Percentiles rank a stretch among this genome's conserved stretches.
phyloP scores from a whole-genome alignment of 352 stramenopile species.

The Hyaloperonospora arabidopsidis region DNA sequence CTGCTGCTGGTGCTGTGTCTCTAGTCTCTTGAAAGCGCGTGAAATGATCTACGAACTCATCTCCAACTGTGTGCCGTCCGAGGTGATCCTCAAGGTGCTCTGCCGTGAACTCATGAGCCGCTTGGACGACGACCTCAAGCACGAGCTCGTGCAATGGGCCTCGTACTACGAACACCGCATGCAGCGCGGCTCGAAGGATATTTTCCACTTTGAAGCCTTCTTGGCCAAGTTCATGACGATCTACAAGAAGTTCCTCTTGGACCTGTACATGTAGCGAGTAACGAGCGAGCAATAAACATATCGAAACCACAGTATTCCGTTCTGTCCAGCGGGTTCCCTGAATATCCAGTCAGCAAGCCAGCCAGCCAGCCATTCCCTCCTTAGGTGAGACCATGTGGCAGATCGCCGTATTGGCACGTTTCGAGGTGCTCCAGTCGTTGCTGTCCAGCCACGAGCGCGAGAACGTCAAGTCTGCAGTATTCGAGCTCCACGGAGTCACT shows the following conservation, averaged over 20 bases:
- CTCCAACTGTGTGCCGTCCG: conserved; percentile 96
- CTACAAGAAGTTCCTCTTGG: conserved; percentile 98
- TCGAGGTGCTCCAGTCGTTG: conserved; percentile 34
- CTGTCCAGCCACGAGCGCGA: conserved; percentile 25
- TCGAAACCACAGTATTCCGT: conserved; percentile 1
- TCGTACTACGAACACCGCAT: conserved; percentile 93
- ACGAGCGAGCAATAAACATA: conserved; percentile 9
- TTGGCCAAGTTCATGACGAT: conserved; percentile 88
- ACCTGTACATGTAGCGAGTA: conserved; percentile 76
- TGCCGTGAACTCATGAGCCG: conserved; percentile 89
- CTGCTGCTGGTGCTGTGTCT: conserved; percentile 3
- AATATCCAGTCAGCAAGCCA: conserved; percentile 17
- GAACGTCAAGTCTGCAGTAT: conserved; percentile 22
- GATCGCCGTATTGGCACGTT: conserved; percentile 31
- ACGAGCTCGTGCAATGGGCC: conserved; percentile 88
- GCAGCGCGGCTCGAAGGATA: conserved; percentile 94
- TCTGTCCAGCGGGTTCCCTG: conserved; percentile 1
- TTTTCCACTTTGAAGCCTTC: conserved; percentile 99
- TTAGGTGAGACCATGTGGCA: conserved; percentile 27
- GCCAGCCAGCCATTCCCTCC: conserved; percentile 7
- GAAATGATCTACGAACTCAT: conserved; percentile 98
- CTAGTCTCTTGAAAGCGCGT: conserved; percentile 85
- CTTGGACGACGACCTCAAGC: conserved; percentile 94
- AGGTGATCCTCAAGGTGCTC: conserved; percentile 92
- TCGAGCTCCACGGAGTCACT: conserved; percentile 4